Evolutionary conservation across 2,329 filamentous ascomycete species (phyloP).

Genomic region (Aspergillus novoparasiticus): DNA sequence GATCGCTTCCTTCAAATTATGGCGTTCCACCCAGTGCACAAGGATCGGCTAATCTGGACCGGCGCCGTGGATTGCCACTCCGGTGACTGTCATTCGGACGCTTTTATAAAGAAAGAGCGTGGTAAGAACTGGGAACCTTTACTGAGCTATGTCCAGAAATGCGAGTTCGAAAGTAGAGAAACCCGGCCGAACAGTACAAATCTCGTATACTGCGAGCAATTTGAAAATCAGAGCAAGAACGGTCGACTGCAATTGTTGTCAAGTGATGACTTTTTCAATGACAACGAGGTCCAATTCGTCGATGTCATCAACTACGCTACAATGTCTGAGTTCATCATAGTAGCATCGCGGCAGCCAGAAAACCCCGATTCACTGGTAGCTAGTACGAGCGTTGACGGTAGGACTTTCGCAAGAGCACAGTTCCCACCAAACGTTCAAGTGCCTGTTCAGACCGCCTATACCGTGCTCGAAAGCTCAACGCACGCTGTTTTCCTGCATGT

Average conservation of each 20-base stretch:
- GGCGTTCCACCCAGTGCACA: slow-evolving; percentile 80
- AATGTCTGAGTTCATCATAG: slow-evolving; percentile 95
- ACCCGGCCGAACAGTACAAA: slow-evolving; percentile 61
- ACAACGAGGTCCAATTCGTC: slow-evolving; percentile 62
- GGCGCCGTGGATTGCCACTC: slow-evolving; percentile 70
- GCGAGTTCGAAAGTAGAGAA: slow-evolving; percentile 79
- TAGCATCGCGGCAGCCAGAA: slow-evolving; percentile 68
- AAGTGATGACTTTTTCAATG: slow-evolving; percentile 76
- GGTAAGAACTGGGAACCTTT: slow-evolving; percentile 78
- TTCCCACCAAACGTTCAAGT: slow-evolving; percentile 87
- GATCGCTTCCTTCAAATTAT: slow-evolving; percentile 55
- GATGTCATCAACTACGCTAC: slow-evolving; percentile 85
- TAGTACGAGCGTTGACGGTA: slow-evolving; percentile 82
- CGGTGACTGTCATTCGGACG: slow-evolving; percentile 69
- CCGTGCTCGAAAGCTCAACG: slow-evolving; percentile 90
- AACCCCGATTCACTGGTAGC: slow-evolving; percentile 71
- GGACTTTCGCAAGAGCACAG: slow-evolving; percentile 75
- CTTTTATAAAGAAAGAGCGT: slow-evolving; percentile 76
- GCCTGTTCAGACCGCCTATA: slow-evolving; percentile 79
- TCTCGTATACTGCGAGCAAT: slow-evolving; percentile 67
- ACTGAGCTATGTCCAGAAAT: slow-evolving; percentile 73
- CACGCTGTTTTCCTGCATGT: slow-evolving; percentile 95
- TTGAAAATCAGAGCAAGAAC: slow-evolving; percentile 62
- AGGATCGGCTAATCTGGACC: slow-evolving; percentile 91
- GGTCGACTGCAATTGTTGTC: slow-evolving; percentile 71